phyloP scores from a whole-genome alignment of 2,329 filamentous ascomycete species.

The Decorospora gaudefroyi region DNA sequence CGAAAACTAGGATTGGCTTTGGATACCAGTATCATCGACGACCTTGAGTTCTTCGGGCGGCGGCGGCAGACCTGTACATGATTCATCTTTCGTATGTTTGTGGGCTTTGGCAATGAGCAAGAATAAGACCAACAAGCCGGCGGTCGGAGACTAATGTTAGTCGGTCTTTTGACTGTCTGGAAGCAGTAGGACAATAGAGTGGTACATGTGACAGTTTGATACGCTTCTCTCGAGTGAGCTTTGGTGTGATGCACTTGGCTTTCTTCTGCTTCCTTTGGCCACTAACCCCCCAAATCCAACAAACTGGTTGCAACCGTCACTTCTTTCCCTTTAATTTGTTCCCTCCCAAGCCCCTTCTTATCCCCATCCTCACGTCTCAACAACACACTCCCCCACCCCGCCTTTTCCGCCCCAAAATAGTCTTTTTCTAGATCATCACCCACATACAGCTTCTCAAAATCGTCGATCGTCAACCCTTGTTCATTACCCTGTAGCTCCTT shows the following conservation, averaged over 20 bases:
- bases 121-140: not conserved
- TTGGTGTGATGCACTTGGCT: too few relatives aligned
- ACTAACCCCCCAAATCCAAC: not conserved
- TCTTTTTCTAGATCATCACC: constrained; percentile 61
- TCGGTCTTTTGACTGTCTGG: not conserved
- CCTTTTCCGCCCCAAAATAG: constrained; percentile 53
- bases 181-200: not conserved
- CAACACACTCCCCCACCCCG: constrained; percentile 55
- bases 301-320: not conserved
- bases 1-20: constrained; percentile 1
- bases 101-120: constrained; percentile 1
- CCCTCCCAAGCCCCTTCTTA: not conserved
- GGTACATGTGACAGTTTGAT: constrained; percentile 1
- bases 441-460: constrained; percentile 56
- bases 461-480: constrained; percentile 9
- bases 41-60: constrained; percentile 1
- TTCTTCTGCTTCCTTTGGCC: too few relatives aligned
- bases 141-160: not conserved
- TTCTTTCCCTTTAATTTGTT: too few relatives aligned
- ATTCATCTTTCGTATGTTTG: constrained; percentile 9
- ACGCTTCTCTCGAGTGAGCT: not conserved
- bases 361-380: constrained; percentile 37
- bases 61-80: constrained; percentile 14
- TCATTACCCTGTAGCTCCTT: constrained; percentile 34
- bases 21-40: constrained; percentile 1